These are phyloP conservation scores for Eucalyptus sp. DNA, from an alignment of 345 rosid species.

Conservation along the genomic window DNA sequence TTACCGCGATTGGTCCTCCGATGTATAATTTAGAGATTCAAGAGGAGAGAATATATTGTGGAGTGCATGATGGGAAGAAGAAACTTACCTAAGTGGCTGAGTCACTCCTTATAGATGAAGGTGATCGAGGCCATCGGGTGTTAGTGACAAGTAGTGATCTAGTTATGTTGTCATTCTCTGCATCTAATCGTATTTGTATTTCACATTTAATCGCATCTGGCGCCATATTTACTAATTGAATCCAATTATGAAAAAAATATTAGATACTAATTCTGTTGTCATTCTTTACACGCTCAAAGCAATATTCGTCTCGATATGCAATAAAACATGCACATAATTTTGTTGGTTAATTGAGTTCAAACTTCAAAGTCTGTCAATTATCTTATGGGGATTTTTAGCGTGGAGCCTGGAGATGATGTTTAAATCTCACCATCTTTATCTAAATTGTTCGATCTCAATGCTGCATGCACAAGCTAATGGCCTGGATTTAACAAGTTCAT, in stretches of 20 bases:
- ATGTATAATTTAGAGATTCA: not conserved
- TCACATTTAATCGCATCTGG: too few species aligned
- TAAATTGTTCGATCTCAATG: not conserved
- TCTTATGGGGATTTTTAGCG: not conserved
- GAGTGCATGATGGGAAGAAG: not conserved
- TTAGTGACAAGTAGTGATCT: not conserved
- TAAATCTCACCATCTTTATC: not conserved
- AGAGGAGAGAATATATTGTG: not conserved
- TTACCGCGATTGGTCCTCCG: not conserved
- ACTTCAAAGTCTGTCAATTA: not conserved
- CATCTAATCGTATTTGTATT: not conserved
- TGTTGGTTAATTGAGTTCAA: not conserved
- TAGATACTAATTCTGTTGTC: not conserved
- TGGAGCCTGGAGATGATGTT: too few species aligned
- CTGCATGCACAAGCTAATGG: not conserved
- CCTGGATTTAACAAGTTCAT: not conserved
- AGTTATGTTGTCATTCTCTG: not conserved
- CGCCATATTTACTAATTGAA: not conserved
- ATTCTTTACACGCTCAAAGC: not conserved
- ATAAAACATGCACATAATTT: not conserved
- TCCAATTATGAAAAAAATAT: not conserved
- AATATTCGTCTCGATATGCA: not conserved
- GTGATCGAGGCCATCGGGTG: not conserved
- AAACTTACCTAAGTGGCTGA: not conserved
- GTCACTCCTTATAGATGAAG: not conserved